Evolutionary conservation across 116 monocot species (phyloP), one percentile per base, ranked within the genome.

Genomic region (Iris pallida): DNA sequence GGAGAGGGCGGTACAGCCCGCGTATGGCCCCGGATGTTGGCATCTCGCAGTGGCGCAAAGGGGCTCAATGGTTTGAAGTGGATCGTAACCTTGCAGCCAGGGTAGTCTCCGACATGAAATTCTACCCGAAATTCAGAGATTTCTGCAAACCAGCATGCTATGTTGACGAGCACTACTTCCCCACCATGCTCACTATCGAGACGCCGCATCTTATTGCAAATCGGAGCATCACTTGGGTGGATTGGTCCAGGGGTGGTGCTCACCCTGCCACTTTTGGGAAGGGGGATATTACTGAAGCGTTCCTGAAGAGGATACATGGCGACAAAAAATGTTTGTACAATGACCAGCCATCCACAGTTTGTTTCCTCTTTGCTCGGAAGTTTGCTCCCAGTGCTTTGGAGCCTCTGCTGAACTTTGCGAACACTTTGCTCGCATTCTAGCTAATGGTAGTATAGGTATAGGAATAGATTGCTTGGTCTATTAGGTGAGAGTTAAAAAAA

Each of bases 151-250:
- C 80, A 4, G 16, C 80, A 0, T 86, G 86, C 73, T 92, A 92
- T 41, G 85, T 83, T 1, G 93, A 93, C 5, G 93, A 93, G 84
- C 93, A 93, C 57, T 88, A 92, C 73, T 81, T 92, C 43, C 86
- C 85, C 7, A 92, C 88, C 3, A 81, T 88, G 88, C 74, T 92
- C 52, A 20, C 69, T 3, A 75, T 92, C 1, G 86, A 88, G 45
- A 53, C 70, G 6, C 81, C 92, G 0, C 10, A 63, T 6, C 69
- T 64, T 0, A 59, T 92, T 13, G 81, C 92, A 4, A 88, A 85
- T 18, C 20, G 83, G 52, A 86, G 72, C 54, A 20, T 88, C 5
- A 88, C 92, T 4, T 83, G 72, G 71, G 83, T 84, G 4, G 88
- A 92, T 48, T 92, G 92, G 92, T 86, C 88, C 11, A 85, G 85